A percentile compares a stretch with the other conserved stretches of the same genome.
phyloP scores from a whole-genome alignment of 1,139 yeast species.

The Chernovozyma aurita region DNA sequence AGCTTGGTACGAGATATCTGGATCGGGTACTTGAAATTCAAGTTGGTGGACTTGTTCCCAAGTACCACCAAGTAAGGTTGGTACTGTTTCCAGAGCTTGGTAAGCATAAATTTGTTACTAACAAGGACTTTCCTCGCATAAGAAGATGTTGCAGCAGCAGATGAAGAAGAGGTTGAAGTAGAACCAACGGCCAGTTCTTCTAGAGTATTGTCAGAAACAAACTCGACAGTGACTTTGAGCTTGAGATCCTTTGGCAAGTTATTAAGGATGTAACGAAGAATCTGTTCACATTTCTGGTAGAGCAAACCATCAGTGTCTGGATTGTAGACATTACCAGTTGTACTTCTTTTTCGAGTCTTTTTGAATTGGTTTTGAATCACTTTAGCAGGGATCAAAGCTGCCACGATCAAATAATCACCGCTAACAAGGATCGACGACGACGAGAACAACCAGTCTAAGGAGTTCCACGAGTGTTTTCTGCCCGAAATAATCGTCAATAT shows the following conservation, averaged over 20 bases:
- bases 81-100: constrained; percentile 36
- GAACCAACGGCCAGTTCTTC: constrained; percentile 7
- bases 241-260: constrained; percentile 26
- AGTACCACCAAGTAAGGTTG: constrained; percentile 37
- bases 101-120: constrained; percentile 34
- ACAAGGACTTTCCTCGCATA: constrained; percentile 7
- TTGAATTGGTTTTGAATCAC: constrained; percentile 13
- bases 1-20: not conserved
- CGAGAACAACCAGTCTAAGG: constrained; percentile 34
- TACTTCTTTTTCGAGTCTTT: constrained; percentile 8
- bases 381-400: constrained; percentile 34
- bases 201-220: constrained; percentile 31
- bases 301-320: constrained; percentile 25
- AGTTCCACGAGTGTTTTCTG: constrained; percentile 43
- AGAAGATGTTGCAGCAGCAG: not conserved
- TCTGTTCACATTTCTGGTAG: constrained; percentile 33
- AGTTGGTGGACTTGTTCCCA: constrained; percentile 37
- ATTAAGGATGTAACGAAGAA: constrained; percentile 36
- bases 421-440: constrained; percentile 23
- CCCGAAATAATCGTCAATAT: constrained; percentile 37
- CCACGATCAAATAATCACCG: constrained; percentile 37
- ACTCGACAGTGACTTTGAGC: constrained; percentile 51
- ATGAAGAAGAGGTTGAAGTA: not conserved
- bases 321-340: constrained; percentile 4
- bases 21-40: constrained; percentile 40